Evolutionary conservation across 2,329 filamentous ascomycete genomes (phyloP).

Genomic region (Ophiobolus disseminans): DNA sequence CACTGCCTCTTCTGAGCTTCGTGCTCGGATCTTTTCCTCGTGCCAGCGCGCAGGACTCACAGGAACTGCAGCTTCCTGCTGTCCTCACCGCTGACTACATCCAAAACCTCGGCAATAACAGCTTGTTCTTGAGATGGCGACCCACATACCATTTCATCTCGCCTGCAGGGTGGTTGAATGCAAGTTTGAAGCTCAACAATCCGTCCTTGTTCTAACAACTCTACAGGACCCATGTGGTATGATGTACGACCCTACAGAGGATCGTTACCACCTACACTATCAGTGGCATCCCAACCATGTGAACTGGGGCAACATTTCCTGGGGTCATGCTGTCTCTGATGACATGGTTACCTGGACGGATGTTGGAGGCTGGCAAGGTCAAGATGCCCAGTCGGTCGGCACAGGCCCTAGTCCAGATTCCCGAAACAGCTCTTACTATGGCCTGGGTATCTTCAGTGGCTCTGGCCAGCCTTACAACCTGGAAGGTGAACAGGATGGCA

Average conservation of each 20-base stretch:
- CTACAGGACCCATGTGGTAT: slow-evolving; percentile 58
- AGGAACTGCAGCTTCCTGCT: slow-evolving; percentile 21
- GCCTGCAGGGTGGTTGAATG: slow-evolving; percentile 59
- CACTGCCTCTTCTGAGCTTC: slow-evolving; percentile 31
- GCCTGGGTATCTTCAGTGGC: slow-evolving; percentile 61
- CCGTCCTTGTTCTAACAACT: slow-evolving; percentile 6
- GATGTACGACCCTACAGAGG: slow-evolving; percentile 57
- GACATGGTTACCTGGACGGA: slow-evolving; percentile 57
- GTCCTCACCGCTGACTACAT: slow-evolving; percentile 39
- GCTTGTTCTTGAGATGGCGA: slow-evolving; percentile 58
- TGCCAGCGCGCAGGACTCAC: slow-evolving; percentile 27
- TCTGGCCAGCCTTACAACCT: slow-evolving; percentile 59
- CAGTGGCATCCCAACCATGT: slow-evolving; percentile 60
- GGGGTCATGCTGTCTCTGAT: slow-evolving; percentile 58
- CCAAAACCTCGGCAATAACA: slow-evolving; percentile 53
- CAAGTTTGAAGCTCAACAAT: slow-evolving; percentile 9
- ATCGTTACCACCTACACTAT: slow-evolving; percentile 61
- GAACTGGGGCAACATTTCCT: slow-evolving; percentile 56
- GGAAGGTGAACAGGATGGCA: slow-evolving; percentile 55
- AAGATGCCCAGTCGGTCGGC: slow-evolving; percentile 48
- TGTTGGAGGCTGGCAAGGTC: slow-evolving; percentile 56
- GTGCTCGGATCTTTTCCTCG: slow-evolving; percentile 28
- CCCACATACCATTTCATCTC: slow-evolving; percentile 55
- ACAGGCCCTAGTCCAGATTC: slow-evolving; percentile 45
- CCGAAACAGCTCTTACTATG: slow-evolving; percentile 54